Evolutionary conservation across 768 basidiomycete genomes (phyloP).

Genomic region (Tremella fuciformis): DNA sequence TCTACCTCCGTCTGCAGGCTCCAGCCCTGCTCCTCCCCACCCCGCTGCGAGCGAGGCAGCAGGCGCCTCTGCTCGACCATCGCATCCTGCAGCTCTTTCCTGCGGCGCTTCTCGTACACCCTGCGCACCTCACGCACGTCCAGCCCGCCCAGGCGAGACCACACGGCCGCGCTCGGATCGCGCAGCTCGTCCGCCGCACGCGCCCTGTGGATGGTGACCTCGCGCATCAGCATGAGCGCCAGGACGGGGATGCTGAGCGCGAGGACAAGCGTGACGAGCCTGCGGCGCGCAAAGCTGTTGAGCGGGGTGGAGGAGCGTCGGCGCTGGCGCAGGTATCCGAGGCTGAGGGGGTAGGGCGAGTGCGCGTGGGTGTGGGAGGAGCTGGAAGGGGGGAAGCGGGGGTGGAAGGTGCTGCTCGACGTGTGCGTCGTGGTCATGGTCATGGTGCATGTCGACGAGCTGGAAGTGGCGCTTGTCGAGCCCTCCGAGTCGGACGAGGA

Average conservation of each 20-base stretch:
- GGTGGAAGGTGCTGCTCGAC: no score
- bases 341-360: no score
- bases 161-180: slow-evolving; percentile 7
- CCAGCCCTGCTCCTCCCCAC: slow-evolving; percentile 1
- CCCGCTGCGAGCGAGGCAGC: not conserved
- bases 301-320: no score
- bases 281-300: not conserved
- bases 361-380: no score
- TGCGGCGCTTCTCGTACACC: slow-evolving; percentile 8
- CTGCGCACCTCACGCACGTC: slow-evolving; percentile 5
- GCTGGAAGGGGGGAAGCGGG: no score
- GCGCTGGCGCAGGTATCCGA: no score
- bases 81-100: slow-evolving; percentile 1
- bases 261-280: slow-evolving; percentile 5
- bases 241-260: slow-evolving; percentile 11
- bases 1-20: slow-evolving; percentile 15
- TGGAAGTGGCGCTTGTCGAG: no score
- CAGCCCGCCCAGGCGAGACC: not conserved
- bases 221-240: slow-evolving; percentile 6
- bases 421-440: no score
- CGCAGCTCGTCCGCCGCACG: slow-evolving; percentile 1
- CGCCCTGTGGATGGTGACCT: slow-evolving; percentile 9
- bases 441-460: no score
- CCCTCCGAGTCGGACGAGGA: no score
- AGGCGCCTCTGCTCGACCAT: slow-evolving; percentile 2